Base-by-base conservation (phyloP, 495 filamentous ascomycete species). In the Mytilinidion resinicola region DNA sequence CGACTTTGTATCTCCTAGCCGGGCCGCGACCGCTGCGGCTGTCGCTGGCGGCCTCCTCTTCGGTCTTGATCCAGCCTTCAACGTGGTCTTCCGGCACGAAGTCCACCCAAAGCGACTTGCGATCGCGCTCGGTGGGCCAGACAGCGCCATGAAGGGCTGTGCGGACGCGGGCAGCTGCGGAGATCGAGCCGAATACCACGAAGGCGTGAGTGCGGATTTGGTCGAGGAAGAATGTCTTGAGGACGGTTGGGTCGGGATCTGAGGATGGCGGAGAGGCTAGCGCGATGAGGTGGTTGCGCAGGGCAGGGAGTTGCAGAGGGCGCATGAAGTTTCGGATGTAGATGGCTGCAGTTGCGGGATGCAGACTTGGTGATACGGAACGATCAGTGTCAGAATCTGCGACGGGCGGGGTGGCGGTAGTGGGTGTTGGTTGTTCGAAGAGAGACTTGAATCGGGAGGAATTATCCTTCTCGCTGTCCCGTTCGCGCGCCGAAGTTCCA, bases 281-380 rank as follows among this genome's bases (percentile, higher is more conserved):
- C 14, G 75, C 70, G 30, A 80, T 58, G 20, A 98, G 73, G 65
- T 96, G 85, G 0, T 78, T 77, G 55, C 80, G 80, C 6, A 98
- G 78, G 1, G 73, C 68, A 5, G 66, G 66, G 1, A 81, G 79
- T 59, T 87, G 87, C 9, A 98, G 77, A 14, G 93, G 93, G 42
- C 93, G 82, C 84, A 95, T 91, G 46, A 98, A 80, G 63, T 95
- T 83, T 64, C 86, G 85, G 66, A 98, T 95, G 74, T 96, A 98
- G 48, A 98, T 76, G 41, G 89, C 84, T 35, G 85, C 69, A 6
- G 93, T 98, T 1, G 90, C 90, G 10, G 86, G 82, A 73, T 97
- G 93, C 25, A 87, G 71, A 4, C 91, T 82, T 10, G 91, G 86
- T 46, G 76, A 75, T 33, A 87, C 78, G 20, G 75, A 60, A 25